Conservation (phyloP, 1,284 basidiomycete genomes). For the Cryptococcus sp. region DNA sequence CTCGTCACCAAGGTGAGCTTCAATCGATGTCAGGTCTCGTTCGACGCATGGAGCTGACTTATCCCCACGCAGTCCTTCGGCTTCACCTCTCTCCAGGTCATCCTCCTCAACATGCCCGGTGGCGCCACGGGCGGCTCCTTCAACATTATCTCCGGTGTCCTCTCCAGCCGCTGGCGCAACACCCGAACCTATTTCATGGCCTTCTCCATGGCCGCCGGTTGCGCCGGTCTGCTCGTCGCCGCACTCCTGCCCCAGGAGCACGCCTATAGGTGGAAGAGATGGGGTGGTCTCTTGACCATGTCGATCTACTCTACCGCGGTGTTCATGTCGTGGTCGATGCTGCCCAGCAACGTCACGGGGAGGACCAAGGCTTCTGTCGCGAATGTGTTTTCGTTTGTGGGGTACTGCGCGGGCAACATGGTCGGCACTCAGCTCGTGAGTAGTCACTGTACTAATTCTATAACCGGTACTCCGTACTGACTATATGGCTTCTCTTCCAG, state of each 20-base stretch:
- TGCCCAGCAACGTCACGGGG: conserved; percentile 6
- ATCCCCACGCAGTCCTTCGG: background rate
- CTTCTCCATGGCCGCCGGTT: conserved; percentile 5
- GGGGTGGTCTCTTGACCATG: conserved; percentile 6
- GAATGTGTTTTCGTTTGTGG: conserved; percentile 1
- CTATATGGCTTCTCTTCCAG: background rate
- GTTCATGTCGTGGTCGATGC: conserved; percentile 6
- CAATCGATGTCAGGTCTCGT: background rate
- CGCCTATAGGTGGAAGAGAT: conserved; percentile 7
- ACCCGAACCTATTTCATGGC: conserved; percentile 9
- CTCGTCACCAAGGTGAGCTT: conserved; percentile 15
- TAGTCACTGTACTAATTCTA: background rate
- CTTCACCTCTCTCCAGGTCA: conserved; percentile 6
- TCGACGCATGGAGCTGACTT: background rate
- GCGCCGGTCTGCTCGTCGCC: conserved; percentile 5
- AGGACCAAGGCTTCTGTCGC: conserved; percentile 8
- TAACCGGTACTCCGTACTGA: background rate
- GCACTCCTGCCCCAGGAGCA: conserved; percentile 7
- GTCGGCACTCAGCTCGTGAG: conserved; percentile 10
- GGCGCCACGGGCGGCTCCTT: conserved; percentile 4
- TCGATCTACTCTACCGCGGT: conserved; percentile 6
- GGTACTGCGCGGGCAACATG: conserved; percentile 7
- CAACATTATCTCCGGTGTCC: conserved; percentile 4
- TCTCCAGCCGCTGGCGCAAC: background rate
- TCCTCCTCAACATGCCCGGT: conserved; percentile 6